Evolutionary conservation across 352 stramenopile genomes (phyloP), one percentile per base, ranked within the genome.

Genomic region (Peronospora tabacina): DNA sequence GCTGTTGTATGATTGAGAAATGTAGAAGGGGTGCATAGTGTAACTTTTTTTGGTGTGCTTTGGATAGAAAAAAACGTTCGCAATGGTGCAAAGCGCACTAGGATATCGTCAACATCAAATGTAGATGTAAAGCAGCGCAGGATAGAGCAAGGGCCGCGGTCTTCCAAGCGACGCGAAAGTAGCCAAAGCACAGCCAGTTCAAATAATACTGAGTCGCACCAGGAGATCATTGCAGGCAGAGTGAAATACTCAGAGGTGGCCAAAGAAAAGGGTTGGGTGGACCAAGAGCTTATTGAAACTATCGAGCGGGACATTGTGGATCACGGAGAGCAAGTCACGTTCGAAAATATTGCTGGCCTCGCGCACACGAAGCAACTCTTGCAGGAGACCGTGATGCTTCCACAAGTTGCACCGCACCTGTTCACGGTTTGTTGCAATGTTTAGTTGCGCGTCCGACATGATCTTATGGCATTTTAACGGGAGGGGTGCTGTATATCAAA

Each of bases 291-390:
- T 19, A 89, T 93, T 42, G 78, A 91, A 63, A 76, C 73, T 44
- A 91, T 93, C 36, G 82, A 93, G 44, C 70, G 81, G n/a, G 82
- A 93, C 46, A 91, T 93, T 35, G 80, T 93, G 2, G 77, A 93
- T 49, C 74, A 72, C 0, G 74, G 69, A 1, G 61, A 82, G 8
- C 83, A 72, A 8, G 74, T 86, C 56, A 78, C 70, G 17, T 93
- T 90, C 36, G 74, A 85, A 7, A 61, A 85, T 28, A 90, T 91
- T 42, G 82, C 82, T 16, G 77, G 80, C 0, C 71, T 90, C 9
- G 64, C 87, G n/a, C 72, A 90, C 46, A 90, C 73, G 0, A 93
- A 93, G 48, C 73, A 90, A 26, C 42, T 93, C 7, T 51, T 93
- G 2, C 82, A 90, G 45, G 82, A 93, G 52, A 84, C 82, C 1